Percentiles rank a stretch among this genome's conserved stretches.
These are phyloP conservation scores for Hyaloperonospora arabidopsidis DNA, from an alignment of 352 stramenopile genomes.

Conservation along the genomic window DNA sequence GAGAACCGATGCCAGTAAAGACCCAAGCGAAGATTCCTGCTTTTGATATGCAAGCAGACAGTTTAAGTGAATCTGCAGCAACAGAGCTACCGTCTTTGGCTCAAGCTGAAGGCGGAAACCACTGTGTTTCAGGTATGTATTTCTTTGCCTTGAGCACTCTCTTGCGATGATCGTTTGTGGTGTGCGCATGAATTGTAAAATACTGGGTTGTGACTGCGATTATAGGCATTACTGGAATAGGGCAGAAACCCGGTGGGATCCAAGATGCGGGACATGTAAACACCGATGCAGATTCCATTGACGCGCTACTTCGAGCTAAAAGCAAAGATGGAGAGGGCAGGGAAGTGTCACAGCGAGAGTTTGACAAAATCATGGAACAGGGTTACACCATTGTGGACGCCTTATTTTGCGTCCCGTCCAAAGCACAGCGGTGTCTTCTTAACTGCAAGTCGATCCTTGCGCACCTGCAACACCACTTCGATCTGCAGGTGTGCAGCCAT, in stretches of 20 bases:
- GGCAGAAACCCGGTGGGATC: neutral
- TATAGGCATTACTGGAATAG: no score
- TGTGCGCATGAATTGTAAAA: no score
- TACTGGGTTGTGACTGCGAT: neutral
- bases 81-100: constrained; percentile 4
- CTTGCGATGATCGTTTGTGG: neutral
- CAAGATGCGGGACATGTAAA: constrained; percentile 11
- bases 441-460: constrained; percentile 48
- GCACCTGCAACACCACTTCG: constrained; percentile 54
- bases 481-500: constrained; percentile 47
- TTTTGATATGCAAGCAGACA: neutral
- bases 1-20: constrained; percentile 17
- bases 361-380: constrained; percentile 37
- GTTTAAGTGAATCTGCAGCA: constrained; percentile 1
- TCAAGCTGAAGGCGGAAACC: constrained; percentile 4
- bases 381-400: constrained; percentile 54
- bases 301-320: constrained; percentile 26
- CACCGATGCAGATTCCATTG: constrained; percentile 28
- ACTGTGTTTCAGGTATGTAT: constrained; percentile 11
- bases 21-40: constrained; percentile 1
- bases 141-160: neutral
- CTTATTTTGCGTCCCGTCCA: constrained; percentile 45
- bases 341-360: constrained; percentile 21
- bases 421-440: constrained; percentile 42
- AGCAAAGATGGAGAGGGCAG: constrained; percentile 6